Evolutionary conservation across 495 filamentous ascomycete species (phyloP).

Genomic region (Penicillium dipodomyicola): DNA sequence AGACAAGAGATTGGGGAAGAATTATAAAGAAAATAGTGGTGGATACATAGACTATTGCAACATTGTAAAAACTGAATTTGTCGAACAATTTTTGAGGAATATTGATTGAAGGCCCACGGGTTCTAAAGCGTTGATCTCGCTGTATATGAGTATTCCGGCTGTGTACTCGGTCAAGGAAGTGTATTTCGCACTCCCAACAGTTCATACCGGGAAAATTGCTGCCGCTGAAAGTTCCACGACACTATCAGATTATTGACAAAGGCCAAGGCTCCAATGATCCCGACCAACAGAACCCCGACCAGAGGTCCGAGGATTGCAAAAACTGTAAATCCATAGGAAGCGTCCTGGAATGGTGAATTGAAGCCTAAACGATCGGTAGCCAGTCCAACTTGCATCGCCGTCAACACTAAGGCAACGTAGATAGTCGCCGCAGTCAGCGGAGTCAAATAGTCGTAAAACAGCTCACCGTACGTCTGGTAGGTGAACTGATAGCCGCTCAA

Average conservation of each 20-base stretch:
- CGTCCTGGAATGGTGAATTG: slow-evolving; percentile 43
- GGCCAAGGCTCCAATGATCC: slow-evolving; percentile 3
- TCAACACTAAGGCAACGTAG: slow-evolving; percentile 54
- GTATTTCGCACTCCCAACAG: background rate
- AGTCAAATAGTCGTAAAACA: slow-evolving; percentile 47
- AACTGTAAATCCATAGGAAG: slow-evolving; percentile 53
- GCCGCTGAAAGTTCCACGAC: slow-evolving; percentile 4
- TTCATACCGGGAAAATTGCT: slow-evolving; percentile 6
- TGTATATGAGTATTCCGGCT: background rate
- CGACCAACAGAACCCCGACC: slow-evolving; percentile 8
- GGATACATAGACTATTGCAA: no score
- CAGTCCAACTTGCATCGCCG: slow-evolving; percentile 60
- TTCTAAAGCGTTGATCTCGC: background rate
- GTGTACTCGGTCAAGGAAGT: background rate
- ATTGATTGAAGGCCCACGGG: background rate
- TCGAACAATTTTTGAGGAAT: no score
- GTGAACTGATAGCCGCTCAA: slow-evolving; percentile 12
- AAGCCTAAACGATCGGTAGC: slow-evolving; percentile 37
- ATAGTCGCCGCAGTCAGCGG: slow-evolving; percentile 43
- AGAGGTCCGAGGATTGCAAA: slow-evolving; percentile 43
- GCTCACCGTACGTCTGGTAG: slow-evolving; percentile 15
- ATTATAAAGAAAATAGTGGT: no score
- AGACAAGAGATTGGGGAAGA: no score
- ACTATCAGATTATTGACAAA: slow-evolving; percentile 11
- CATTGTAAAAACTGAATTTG: no score